These are phyloP conservation scores for Suzukiozyma palmioleophila DNA, from an alignment of 1,139 yeast genomes.

Conservation along the genomic window DNA sequence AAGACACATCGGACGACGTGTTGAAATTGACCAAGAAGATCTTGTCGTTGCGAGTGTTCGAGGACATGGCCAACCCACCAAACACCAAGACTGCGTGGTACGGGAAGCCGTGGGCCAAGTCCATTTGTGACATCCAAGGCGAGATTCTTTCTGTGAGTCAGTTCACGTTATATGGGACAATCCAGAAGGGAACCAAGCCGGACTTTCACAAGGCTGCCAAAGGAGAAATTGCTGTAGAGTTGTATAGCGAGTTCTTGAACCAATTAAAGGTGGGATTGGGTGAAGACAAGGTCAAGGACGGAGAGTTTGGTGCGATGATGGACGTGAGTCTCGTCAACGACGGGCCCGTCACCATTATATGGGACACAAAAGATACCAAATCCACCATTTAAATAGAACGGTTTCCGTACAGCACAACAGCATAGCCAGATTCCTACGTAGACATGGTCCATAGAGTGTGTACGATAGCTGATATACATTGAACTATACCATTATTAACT, in stretches of 20 bases:
- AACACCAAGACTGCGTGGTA: slow-evolving; percentile 38
- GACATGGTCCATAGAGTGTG: no score
- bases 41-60: slow-evolving; percentile 64
- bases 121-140: slow-evolving; percentile 28
- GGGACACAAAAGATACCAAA: slow-evolving; percentile 51
- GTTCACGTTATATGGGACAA: slow-evolving; percentile 79
- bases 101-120: slow-evolving; percentile 59
- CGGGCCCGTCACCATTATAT: slow-evolving; percentile 73
- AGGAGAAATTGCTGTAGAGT: slow-evolving; percentile 62
- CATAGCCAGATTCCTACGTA: background rate
- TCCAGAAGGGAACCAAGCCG: slow-evolving; percentile 88
- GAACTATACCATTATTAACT: no score
- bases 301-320: slow-evolving; percentile 97
- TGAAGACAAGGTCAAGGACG: slow-evolving; percentile 67
- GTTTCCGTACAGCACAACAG: no score
- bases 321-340: slow-evolving; percentile 82
- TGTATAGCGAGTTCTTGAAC: slow-evolving; percentile 60
- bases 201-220: slow-evolving; percentile 89
- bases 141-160: slow-evolving; percentile 62
- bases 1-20: slow-evolving; percentile 73
- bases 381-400: slow-evolving; percentile 7
- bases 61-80: slow-evolving; percentile 39
- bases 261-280: slow-evolving; percentile 54
- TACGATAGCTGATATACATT: no score
- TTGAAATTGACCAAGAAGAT: slow-evolving; percentile 65